A percentile compares a stretch with the other conserved stretches of the same genome.
These are phyloP conservation scores for Trichocladium uniseriatum DNA, from an alignment of 495 filamentous ascomycete genomes.

Conservation along the genomic window DNA sequence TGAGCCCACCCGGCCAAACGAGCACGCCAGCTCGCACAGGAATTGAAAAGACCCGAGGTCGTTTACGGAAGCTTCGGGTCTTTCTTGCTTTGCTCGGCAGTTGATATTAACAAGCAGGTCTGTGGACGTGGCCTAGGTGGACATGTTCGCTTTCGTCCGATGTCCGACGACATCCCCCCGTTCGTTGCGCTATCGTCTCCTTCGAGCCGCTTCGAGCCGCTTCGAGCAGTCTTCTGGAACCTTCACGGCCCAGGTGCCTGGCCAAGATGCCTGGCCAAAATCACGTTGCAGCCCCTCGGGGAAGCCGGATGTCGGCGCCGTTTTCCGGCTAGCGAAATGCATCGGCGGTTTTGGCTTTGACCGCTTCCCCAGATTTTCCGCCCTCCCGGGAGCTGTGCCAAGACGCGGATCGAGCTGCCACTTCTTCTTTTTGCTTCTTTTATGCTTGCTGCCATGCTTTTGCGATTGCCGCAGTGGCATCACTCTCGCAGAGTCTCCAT, in stretches of 20 bases:
- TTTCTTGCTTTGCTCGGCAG: too few species aligned
- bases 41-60: too few species aligned
- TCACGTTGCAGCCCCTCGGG: background rate
- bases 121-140: too few species aligned
- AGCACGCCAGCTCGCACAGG: background rate
- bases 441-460: background rate
- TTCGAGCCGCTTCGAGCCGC: too few species aligned
- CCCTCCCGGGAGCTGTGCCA: constrained; percentile 19
- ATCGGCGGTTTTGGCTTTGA: constrained; percentile 4
- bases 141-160: too few species aligned
- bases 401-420: constrained; percentile 8
- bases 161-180: too few species aligned
- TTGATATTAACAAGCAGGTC: too few species aligned
- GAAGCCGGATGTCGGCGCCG: constrained; percentile 18
- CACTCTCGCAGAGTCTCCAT: constrained; percentile 11
- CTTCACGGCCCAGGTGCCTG: background rate
- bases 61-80: too few species aligned
- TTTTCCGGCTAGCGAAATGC: constrained; percentile 24
- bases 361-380: constrained; percentile 30
- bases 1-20: background rate
- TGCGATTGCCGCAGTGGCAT: background rate
- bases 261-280: background rate
- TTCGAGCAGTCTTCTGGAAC: constrained; percentile 30
- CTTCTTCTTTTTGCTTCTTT: background rate
- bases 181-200: too few species aligned